A percentile compares a stretch with the other conserved stretches of the same genome.
Conservation (phyloP, 2,329 filamentous ascomycete species). For the Chaetomiaceae sp. region DNA sequence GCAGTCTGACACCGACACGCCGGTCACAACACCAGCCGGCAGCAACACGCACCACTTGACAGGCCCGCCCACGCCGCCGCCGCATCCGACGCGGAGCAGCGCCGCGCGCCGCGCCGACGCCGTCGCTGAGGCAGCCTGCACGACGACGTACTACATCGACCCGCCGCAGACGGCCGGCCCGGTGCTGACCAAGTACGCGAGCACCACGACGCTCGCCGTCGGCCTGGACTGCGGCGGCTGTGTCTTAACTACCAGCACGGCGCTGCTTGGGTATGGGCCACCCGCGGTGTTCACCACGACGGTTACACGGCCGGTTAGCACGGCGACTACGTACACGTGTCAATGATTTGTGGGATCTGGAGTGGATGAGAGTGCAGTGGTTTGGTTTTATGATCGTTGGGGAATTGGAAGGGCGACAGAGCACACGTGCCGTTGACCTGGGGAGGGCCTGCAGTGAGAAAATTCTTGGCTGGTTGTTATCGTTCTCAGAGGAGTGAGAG, state of each 20-base stretch:
- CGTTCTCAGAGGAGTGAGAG: too few species aligned
- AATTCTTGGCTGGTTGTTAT: too few species aligned
- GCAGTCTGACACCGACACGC: not conserved
- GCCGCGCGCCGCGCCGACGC: too few species aligned
- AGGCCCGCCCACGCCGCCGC: too few species aligned
- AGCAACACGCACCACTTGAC: too few species aligned
- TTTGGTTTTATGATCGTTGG: too few species aligned
- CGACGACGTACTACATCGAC: slow-evolving; percentile 22
- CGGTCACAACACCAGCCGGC: not conserved
- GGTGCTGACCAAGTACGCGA: slow-evolving; percentile 19
- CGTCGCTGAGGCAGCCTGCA: slow-evolving; percentile 15
- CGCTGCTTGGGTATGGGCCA: slow-evolving; percentile 23
- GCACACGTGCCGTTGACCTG: too few species aligned
- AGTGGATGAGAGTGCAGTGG: too few species aligned
- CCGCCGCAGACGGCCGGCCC: slow-evolving; percentile 20
- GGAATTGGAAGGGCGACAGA: too few species aligned
- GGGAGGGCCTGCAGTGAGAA: too few species aligned
- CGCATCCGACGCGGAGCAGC: too few species aligned
- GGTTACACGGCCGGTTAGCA: slow-evolving; percentile 20
- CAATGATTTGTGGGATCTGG: slow-evolving; percentile 2
- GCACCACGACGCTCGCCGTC: slow-evolving; percentile 19
- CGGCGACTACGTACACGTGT: slow-evolving; percentile 22
- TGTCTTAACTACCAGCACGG: slow-evolving; percentile 19
- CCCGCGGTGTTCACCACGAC: slow-evolving; percentile 21
- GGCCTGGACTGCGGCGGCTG: slow-evolving; percentile 22